Percentiles rank a stretch among this genome's conserved stretches.
These are phyloP conservation scores for Penicillium sp. DNA, from an alignment of 2,329 filamentous ascomycete genomes.

Conservation along the genomic window DNA sequence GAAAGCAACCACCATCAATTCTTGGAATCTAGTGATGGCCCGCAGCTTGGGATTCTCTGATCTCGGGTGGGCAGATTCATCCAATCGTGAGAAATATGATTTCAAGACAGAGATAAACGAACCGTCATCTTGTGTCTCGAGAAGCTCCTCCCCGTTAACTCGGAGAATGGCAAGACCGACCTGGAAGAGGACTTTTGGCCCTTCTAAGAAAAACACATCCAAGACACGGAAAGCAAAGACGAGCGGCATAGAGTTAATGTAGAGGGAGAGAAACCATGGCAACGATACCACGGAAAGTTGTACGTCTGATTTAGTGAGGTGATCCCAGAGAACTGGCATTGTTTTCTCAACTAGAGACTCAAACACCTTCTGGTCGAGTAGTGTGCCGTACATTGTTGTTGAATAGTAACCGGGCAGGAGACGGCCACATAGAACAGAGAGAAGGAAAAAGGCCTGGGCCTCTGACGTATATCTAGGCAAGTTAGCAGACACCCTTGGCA, in stretches of 20 bases:
- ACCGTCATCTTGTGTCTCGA: slow-evolving; percentile 91
- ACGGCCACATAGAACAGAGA: slow-evolving; percentile 88
- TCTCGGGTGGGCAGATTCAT: slow-evolving; percentile 93
- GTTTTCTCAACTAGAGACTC: slow-evolving; percentile 98
- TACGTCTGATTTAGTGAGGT: slow-evolving; percentile 94
- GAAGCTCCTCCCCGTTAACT: slow-evolving; percentile 92
- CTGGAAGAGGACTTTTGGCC: slow-evolving; percentile 95
- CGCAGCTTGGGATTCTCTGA: slow-evolving; percentile 93
- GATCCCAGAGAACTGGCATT: slow-evolving; percentile 97
- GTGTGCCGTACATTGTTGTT: slow-evolving; percentile 97
- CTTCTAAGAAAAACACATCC: slow-evolving; percentile 97
- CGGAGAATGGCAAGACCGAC: slow-evolving; percentile 93
- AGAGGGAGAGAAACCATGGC: slow-evolving; percentile 96
- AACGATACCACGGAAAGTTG: slow-evolving; percentile 96
- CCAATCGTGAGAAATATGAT: slow-evolving; percentile 85
- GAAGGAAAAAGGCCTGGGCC: slow-evolving; percentile 87
- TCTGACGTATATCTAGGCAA: slow-evolving; percentile 84
- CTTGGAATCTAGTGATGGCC: slow-evolving; percentile 93
- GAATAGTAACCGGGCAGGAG: slow-evolving; percentile 96
- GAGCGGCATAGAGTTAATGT: slow-evolving; percentile 99
- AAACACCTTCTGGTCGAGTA: slow-evolving; percentile 95
- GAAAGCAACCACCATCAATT: slow-evolving; percentile 98
- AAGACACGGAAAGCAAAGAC: slow-evolving; percentile 96
- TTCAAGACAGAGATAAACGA: slow-evolving; percentile 97
- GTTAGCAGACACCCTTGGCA: slow-evolving; percentile 19